These are phyloP conservation scores for Rosa rugosa DNA, from an alignment of 306 rosid species.

Conservation along the genomic window DNA sequence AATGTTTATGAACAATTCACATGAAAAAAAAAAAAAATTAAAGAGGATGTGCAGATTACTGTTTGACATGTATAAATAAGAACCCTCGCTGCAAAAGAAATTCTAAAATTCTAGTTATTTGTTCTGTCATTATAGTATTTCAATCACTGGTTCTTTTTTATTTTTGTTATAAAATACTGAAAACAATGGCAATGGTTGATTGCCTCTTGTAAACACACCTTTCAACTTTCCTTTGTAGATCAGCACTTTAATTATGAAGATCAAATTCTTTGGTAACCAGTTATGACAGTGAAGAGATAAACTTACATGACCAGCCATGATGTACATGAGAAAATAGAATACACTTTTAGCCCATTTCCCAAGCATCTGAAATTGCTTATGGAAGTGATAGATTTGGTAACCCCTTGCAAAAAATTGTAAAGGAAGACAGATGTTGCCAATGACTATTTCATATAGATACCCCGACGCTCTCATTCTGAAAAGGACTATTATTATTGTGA, in stretches of 20 bases:
- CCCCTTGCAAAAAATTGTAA: constrained; percentile 26
- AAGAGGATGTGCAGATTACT: not conserved
- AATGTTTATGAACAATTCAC: not conserved
- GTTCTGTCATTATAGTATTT: not conserved
- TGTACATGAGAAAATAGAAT: constrained; percentile 20
- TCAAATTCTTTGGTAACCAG: too few species aligned
- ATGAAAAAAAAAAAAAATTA: not conserved
- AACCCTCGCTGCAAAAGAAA: too few species aligned
- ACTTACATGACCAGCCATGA: constrained; percentile 30
- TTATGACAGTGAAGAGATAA: not conserved
- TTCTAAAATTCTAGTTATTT: too few species aligned
- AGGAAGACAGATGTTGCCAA: constrained; percentile 15
- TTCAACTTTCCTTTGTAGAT: not conserved
- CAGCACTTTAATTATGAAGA: not conserved
- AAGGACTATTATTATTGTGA: constrained; percentile 6
- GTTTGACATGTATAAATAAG: not conserved
- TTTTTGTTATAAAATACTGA: not conserved
- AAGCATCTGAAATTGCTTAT: not conserved
- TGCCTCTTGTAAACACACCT: not conserved
- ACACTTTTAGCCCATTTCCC: constrained; percentile 20
- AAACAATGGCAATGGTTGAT: not conserved
- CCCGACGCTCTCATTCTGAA: not conserved
- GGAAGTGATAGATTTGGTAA: constrained; percentile 7
- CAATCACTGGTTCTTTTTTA: not conserved
- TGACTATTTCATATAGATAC: not conserved